Evolutionary conservation across 495 filamentous ascomycete genomes (phyloP).

Genomic region (Rusavskia elegans): DNA sequence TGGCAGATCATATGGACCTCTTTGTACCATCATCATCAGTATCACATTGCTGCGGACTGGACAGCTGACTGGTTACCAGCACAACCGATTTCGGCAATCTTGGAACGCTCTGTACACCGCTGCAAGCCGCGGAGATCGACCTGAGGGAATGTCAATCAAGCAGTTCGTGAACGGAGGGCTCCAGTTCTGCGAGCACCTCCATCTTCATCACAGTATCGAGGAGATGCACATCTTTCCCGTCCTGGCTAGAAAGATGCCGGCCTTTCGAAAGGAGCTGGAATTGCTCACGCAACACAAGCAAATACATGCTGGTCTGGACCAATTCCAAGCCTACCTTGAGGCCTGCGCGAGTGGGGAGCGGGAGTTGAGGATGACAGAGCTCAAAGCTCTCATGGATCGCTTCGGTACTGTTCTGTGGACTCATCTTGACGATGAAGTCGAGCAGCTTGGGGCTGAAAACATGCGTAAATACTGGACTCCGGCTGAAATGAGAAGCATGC

Average conservation of each 20-base stretch:
- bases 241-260: conserved; percentile 66
- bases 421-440: conserved; percentile 62
- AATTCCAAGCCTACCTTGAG: conserved; percentile 50
- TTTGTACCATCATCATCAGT: conserved; percentile 28
- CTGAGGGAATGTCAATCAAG: conserved; percentile 40
- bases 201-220: conserved; percentile 71
- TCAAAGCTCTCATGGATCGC: conserved; percentile 53
- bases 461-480: conserved; percentile 75
- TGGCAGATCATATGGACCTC: conserved; percentile 65
- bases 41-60: background rate
- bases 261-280: conserved; percentile 50
- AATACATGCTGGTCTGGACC: conserved; percentile 71
- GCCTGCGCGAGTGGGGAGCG: conserved; percentile 45
- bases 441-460: conserved; percentile 58
- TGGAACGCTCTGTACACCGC: conserved; percentile 57
- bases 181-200: conserved; percentile 50
- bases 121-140: conserved; percentile 33
- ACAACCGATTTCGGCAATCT: conserved; percentile 58
- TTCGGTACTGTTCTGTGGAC: conserved; percentile 54
- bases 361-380: conserved; percentile 49
- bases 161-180: conserved; percentile 48
- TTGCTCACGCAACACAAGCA: conserved; percentile 61
- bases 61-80: conserved; percentile 18
- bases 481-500: background rate
- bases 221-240: conserved; percentile 70